Evolutionary conservation across 2,329 filamentous ascomycete genomes (phyloP), one percentile per base, ranked within the genome.

Genomic region (Thermoascus crustaceus): DNA sequence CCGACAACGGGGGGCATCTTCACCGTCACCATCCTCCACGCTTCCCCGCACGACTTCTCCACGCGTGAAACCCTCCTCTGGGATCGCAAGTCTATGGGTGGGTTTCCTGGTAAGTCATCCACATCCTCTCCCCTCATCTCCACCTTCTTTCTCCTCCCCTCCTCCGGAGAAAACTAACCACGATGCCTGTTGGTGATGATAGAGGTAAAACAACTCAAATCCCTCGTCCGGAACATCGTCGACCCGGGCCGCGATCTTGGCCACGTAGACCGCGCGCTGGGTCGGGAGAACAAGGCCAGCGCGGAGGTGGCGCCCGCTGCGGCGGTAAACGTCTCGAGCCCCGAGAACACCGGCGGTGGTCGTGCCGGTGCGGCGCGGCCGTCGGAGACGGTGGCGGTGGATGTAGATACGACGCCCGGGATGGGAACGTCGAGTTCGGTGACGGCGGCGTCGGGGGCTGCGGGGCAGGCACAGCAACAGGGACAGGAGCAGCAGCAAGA

Each of bases 121-220:
- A 4, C 22, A 5, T 27, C 7, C 18, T 30, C 7, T 18, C 17
- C 5, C 18, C 17, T 29, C 21, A 32, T 25, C 22, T 33, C 22
- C 32, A 23, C 33, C 40, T 32, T 33, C 25, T 35, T 16, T 24
- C 3, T 27, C 8, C 22, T 20, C 23, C 22, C 10, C 27, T 14
- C 30, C 22, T 9, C 19, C 40, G 23, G 6, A 26, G 7, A 34
- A n/a, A 25, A 14, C 5, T 27, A 29, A 30, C 39, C 2, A 7
- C 26, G n/a, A n/a, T n/a, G n/a, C n/a, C n/a, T n/a, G n/a, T n/a
- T n/a, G n/a, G n/a, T n/a, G n/a, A 10, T 29, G 9, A 3, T 7
- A 64, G 87, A 95, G 65, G 87, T 85, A 2, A 94, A 95, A 63
- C 80, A 89, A 47, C 72, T 95, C 27, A 95, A 96, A 66, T 78